Base-by-base conservation (phyloP, 164 flowering plant genomes). In the Aristolochia fimbriata region DNA sequence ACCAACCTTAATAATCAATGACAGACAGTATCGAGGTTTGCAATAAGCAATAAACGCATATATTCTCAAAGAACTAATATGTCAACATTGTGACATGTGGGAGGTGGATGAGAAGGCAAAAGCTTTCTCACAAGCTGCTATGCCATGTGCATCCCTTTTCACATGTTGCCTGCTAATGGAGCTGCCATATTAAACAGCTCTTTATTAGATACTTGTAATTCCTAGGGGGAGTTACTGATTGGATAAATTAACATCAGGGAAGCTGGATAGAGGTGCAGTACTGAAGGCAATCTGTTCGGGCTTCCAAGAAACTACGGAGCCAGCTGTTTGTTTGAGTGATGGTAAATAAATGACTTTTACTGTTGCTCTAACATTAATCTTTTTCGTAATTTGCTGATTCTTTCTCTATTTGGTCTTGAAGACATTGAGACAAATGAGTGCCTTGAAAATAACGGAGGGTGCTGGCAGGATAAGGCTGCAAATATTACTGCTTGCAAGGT, bases 251-350 rank as follows among this genome's bases (percentile, higher is more conserved):
- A 30, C 31, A n/a, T 68, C 80, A 91, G 98, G 98, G 23, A 88
- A 87, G 75, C 71, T 88, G 81, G 96, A 81, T 71, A 90, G 76
- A 74, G 85, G 81, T 62, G 91, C 98, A 14, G 96, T 93, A 72
- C 88, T 93, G 60, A 89, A 86, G 67, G 97, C 96, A 67, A 87
- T 93, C 56, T 93, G 98, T 75, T 62, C 98, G 2, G 97, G 97
- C 71, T 92, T 89, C 63, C 79, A 81, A 65, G 98, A 92, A 78
- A 81, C 94, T 20, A 92, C 98, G 7, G 98, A 93, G 61, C 98
- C 98, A 33, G 70, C 91, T 10, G 76, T 83, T 62, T 93, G 98
- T 74, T 74, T 93, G 70, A 84, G 68, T 59, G 81, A 74, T 62
- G 98, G 98, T 90, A 31, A 72, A 60, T 23, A 8, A 13, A 37